Evolutionary conservation across 352 stramenopile species (phyloP), one percentile per base, ranked within the genome.

Genomic region (Phytophthora citrophthora): DNA sequence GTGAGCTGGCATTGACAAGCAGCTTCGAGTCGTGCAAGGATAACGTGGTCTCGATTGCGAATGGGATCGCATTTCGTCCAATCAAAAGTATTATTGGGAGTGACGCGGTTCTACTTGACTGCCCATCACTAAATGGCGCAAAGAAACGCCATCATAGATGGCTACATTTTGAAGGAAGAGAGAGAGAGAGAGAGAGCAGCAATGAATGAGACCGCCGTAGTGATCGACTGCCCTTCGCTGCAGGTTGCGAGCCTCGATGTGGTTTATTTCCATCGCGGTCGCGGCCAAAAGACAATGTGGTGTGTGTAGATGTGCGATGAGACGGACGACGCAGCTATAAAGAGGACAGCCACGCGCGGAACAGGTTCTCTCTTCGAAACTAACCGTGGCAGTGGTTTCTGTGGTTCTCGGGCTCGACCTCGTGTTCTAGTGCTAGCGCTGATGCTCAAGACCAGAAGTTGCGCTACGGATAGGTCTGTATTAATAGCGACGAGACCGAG

Each of bases 311-410:
- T 20, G 29, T 34, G 29, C 29, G 40, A 70, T 62, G 63, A 62
- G 49, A 62, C 34, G 16, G 18, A 47, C 29, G 23, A 31, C 20
- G 29, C 27, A 41, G 56, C 56, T 67, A 67, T 54, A 67, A 46
- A 26, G 48, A 70, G 43, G 29, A 13, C 29, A 34, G n/a, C 24
- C 16, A n/a, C 26, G 13, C 6, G 13, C 15, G 27, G 31, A 51
- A 52, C 38, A 58, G n/a, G 27, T 9, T 20, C 5, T 29, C 32
- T 34, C 26, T 57, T 34, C 29, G 45, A 53, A 48, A 51, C 58
- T 65, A 73, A 68, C 65, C 64, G 46, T 61, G 52, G 58, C 23
- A 72, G 64, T 63, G 57, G 64, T 69, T 65, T 69, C 52, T 53
- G 39, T 18, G 32, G 15, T 16, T 26, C 38, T 47, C 26, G 9